Base-by-base conservation (phyloP, 2,329 filamentous ascomycete genomes). In the Colletotrichum agaves region DNA sequence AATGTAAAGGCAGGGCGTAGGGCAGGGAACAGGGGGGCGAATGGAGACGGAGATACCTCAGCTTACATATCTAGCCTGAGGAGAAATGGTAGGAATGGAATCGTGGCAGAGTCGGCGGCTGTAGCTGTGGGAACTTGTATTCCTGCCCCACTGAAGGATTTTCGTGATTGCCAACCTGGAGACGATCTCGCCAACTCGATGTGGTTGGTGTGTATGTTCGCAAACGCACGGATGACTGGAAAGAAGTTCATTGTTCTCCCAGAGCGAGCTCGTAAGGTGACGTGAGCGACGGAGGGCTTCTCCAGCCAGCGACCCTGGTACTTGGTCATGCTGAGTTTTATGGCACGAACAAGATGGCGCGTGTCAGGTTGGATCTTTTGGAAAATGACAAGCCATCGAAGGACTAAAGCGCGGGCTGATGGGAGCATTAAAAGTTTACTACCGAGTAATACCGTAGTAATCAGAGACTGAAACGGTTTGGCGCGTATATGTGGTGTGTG, bases 311-410 rank as follows among this genome's bases (percentile, higher is more conserved):
- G 47, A 50, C 47, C 23, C 23, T 50, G 23, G n/a, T 11, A 23
- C 33, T 50, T 50, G 41, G 41, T 7, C n/a, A 44, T 7, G 50
- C 23, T 19, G 15, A 53, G 17, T 53, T 35, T 53, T 17, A 21
- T 19, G 27, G 35, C 33, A 17, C 49, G 17, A 5, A 53, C 49
- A 27, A 53, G 21, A 53, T 12, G 27, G 49, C 31, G 31, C 33
- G 50, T 53, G 50, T 39, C 50, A 53, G 50, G 50, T 53, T 37
- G 50, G 50, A 37, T 27, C 50, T 53, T 53, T 39, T 53, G 50
- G 31, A 53, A 37, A 13, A 53, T 21, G 50, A 4, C 27, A 37
- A 53, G 50, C 50, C 31, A 37, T 53, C 23, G n/a, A n/a, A n/a
- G n/a, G n/a, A n/a, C 50, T 53, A 53, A 39, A 21, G 50, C 50